Base-by-base conservation (phyloP, 176 grass and related monocot species). In the Lolium multiflorum region DNA sequence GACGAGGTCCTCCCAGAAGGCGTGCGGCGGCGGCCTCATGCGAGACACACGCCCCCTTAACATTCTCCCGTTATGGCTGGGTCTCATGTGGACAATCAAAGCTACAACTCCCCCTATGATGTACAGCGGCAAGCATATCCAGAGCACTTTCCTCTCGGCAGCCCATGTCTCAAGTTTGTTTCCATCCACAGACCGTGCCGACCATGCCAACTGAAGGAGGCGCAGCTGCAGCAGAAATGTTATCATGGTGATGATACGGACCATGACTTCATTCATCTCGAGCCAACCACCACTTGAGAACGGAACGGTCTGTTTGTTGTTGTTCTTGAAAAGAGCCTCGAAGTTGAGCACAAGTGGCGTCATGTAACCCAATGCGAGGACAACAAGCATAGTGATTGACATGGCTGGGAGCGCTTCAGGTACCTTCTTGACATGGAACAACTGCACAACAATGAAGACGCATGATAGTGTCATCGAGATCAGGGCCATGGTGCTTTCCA, bases 131-230 rank as follows among this genome's bases (percentile, higher is more conserved):
- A 92, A 89, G 83, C 94, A 96, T 39, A 92, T 71, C 84, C 80
- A 91, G 56, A 98, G 78, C 69, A 88, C 81, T 86, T 98, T 98
- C 88, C 81, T 98, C 82, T 98, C 94, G 5, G 87, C 90, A 80
- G 81, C 60, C 94, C 97, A 96, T 11, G 86, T 59, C 57, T 87
- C 88, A 5, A 57, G 88, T 75, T 85, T 96, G 65, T 73, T 74
- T 31, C 47, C 87, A 77, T 92, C 87, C 41, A 39, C 25, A 11
- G 94, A 98, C 52, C 90, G 94, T 28, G 84, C 87, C 73, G 92
- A 82, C 92, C 97, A 98, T 72, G 88, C 85, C 68, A 94, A 56
- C 82, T 98, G 97, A 89, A 98, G 89, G 90, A 98, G 90, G 22
- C 91, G 86, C 49, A 94, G 35, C 81, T 94, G 89, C 69, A 95